These are phyloP conservation scores for Stipa capillata DNA, from an alignment of 176 grass and related monocot genomes.

Conservation along the genomic window DNA sequence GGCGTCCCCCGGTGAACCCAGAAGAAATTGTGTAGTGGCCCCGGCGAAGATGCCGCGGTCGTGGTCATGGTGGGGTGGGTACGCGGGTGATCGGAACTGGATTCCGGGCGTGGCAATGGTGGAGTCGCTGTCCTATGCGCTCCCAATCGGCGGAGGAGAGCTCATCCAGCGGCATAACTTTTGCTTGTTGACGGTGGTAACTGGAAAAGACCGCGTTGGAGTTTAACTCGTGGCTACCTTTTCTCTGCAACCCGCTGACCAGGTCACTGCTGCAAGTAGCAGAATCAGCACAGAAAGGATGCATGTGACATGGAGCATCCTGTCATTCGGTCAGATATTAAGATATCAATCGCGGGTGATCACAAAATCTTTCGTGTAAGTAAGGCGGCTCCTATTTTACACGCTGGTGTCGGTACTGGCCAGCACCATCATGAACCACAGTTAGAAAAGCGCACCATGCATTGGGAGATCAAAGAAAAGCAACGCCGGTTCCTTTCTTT, in stretches of 20 bases:
- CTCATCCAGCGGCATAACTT: no score
- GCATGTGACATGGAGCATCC: neutral
- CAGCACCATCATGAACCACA: slow-evolving; percentile 27
- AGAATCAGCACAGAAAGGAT: neutral
- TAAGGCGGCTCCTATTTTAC: neutral
- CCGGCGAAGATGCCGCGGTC: no score
- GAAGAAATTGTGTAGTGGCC: no score
- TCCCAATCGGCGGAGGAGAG: no score
- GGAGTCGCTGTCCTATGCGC: no score
- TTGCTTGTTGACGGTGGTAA: no score
- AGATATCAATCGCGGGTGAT: neutral
- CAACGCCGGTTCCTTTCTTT: neutral
- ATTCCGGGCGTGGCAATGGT: no score
- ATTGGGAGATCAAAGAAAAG: neutral
- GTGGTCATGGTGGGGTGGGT: no score
- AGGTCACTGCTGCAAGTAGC: neutral
- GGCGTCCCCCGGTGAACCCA: no score
- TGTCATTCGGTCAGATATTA: neutral
- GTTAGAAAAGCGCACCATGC: slow-evolving; percentile 7
- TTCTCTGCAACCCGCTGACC: neutral
- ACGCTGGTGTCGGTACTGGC: neutral
- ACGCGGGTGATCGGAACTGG: no score
- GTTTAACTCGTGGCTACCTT: neutral
- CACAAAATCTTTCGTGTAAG: neutral
- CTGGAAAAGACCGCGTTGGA: no score